These are phyloP conservation scores for Aspergillus sp. DNA, from an alignment of 2,329 filamentous ascomycete genomes.

Conservation along the genomic window DNA sequence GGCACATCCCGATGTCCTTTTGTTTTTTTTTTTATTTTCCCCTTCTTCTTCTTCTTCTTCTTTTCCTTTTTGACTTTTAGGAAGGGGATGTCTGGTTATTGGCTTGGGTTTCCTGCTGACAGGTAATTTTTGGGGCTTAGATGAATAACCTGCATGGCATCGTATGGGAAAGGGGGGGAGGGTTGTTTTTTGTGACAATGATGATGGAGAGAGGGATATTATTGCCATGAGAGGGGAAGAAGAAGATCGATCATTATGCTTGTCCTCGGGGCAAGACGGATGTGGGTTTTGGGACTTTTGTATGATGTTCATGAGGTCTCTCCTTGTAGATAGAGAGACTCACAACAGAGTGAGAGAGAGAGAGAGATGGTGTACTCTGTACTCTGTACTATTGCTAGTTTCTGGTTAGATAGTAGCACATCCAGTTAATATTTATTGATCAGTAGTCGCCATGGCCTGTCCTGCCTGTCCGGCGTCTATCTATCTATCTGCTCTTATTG, in stretches of 20 bases:
- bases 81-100: background rate
- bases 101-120: background rate
- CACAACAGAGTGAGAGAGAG: too few relatives aligned
- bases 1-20: background rate
- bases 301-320: too few relatives aligned
- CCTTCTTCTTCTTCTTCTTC: background rate
- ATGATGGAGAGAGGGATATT: background rate
- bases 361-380: too few relatives aligned
- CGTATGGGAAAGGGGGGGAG: background rate
- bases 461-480: background rate
- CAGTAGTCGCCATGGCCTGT: background rate
- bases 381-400: background rate
- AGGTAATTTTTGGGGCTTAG: background rate
- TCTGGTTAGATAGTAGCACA: background rate
- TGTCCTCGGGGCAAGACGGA: background rate
- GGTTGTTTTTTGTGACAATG: background rate
- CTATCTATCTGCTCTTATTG: background rate
- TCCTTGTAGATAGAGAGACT: too few relatives aligned
- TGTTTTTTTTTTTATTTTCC: too few relatives aligned
- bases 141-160: background rate
- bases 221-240: background rate
- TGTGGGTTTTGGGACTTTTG: slow-evolving; percentile 6
- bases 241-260: background rate
- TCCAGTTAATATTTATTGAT: background rate
- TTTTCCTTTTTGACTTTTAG: background rate